These are phyloP conservation scores for Saccharomycopsis malanga DNA, from an alignment of 805 yeast genomes.

Conservation along the genomic window DNA sequence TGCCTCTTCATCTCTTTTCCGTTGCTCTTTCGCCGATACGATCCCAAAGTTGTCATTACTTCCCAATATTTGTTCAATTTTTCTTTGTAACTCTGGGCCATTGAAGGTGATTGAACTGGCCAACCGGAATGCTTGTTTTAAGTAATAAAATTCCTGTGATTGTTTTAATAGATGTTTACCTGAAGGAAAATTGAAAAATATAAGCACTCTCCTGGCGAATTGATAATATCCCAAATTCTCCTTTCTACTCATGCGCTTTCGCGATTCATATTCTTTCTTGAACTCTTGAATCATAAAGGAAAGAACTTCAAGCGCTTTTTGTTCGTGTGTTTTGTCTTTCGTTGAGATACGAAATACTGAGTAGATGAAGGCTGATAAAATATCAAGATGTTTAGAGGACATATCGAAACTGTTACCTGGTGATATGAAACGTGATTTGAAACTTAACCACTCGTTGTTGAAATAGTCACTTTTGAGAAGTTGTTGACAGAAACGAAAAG, in stretches of 20 bases:
- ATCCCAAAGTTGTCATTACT: not conserved
- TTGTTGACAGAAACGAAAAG: slow-evolving; percentile 6
- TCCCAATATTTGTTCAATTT: not conserved
- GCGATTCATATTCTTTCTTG: slow-evolving; percentile 6
- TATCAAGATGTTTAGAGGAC: slow-evolving; percentile 1
- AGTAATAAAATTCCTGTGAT: slow-evolving; percentile 3
- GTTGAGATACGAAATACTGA: not conserved
- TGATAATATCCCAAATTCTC: slow-evolving; percentile 5
- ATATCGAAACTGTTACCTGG: slow-evolving; percentile 1
- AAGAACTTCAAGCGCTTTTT: not conserved
- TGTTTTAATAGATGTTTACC: slow-evolving; percentile 6
- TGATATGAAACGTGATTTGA: not conserved
- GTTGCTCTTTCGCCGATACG: not conserved
- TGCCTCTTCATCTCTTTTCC: slow-evolving; percentile 1
- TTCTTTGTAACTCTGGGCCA: slow-evolving; percentile 14
- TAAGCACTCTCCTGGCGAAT: slow-evolving; percentile 3
- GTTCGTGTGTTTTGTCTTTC: not conserved
- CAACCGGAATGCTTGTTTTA: slow-evolving; percentile 10
- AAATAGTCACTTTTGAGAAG: not conserved
- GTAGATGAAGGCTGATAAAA: slow-evolving; percentile 3
- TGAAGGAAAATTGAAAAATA: slow-evolving; percentile 9
- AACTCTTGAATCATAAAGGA: slow-evolving; percentile 6
- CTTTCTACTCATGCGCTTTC: not conserved
- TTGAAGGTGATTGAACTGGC: slow-evolving; percentile 5
- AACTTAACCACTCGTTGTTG: slow-evolving; percentile 7